Evolutionary conservation across 352 stramenopile species (phyloP).

Genomic region (Phytophthora rubi): DNA sequence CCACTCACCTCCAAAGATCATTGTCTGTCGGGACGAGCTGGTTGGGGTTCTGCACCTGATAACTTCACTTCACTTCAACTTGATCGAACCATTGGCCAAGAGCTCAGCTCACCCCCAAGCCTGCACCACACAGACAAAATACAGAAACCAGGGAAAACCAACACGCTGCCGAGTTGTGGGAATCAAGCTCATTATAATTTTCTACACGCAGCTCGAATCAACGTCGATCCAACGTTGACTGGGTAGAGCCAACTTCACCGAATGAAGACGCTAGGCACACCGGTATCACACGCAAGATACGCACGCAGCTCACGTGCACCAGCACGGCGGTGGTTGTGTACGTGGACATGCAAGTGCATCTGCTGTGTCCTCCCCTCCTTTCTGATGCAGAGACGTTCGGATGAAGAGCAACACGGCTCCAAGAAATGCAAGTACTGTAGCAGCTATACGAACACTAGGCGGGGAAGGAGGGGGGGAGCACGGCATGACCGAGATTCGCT

Average conservation of each 20-base stretch:
- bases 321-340: constrained; percentile 1
- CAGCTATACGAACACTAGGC: constrained; percentile 24
- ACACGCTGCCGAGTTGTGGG: not conserved
- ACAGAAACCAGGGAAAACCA: not conserved
- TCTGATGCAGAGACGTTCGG: constrained; percentile 23
- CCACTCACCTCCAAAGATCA: constrained; percentile 7
- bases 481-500: constrained; percentile 31
- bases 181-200: constrained; percentile 20
- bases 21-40: constrained; percentile 29
- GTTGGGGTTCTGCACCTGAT: not conserved
- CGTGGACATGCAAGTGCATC: constrained; percentile 7
- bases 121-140: not conserved
- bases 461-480: not conserved
- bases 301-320: not conserved
- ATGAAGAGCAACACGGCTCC: constrained; percentile 25
- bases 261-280: constrained; percentile 4
- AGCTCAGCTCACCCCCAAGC: not conserved
- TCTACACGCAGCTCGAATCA: constrained; percentile 20
- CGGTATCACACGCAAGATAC: not conserved
- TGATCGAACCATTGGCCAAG: constrained; percentile 13
- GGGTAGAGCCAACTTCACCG: not conserved
- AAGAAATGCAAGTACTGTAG: constrained; percentile 19
- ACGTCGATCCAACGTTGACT: not conserved
- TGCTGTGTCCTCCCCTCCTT: constrained; percentile 11
- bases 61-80: constrained; percentile 24